Percentiles rank a stretch among this genome's conserved stretches.
Conservation (phyloP, 2,329 filamentous ascomycete species). For the Diplocarpon mali region DNA sequence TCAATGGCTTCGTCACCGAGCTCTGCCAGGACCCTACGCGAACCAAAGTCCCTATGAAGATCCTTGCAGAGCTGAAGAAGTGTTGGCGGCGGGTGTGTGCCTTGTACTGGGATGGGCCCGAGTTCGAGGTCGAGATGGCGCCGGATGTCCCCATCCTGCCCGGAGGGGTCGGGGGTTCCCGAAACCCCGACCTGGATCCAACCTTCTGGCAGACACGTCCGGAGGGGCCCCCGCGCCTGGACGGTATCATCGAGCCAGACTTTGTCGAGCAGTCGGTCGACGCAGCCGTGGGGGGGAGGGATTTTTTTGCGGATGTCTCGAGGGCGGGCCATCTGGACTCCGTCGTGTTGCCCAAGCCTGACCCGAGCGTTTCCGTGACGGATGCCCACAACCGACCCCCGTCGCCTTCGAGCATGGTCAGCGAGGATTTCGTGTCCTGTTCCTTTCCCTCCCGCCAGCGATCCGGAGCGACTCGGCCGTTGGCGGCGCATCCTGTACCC, state of each 20-base stretch:
- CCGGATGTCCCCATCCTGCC: constrained; percentile 60
- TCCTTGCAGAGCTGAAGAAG: constrained; percentile 87
- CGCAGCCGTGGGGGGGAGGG: constrained; percentile 23
- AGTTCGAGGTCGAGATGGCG: constrained; percentile 49
- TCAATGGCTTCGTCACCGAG: constrained; percentile 58
- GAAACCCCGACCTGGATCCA: constrained; percentile 44
- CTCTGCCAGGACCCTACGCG: constrained; percentile 34
- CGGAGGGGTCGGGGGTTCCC: constrained; percentile 58
- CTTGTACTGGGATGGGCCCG: constrained; percentile 72
- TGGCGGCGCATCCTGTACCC: constrained; percentile 46
- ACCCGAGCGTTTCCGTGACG: constrained; percentile 1
- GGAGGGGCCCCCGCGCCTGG: constrained; percentile 35
- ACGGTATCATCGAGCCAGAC: constrained; percentile 30
- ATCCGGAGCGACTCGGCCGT: constrained; percentile 32
- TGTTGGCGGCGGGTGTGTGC: constrained; percentile 91
- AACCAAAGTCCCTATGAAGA: constrained; percentile 59
- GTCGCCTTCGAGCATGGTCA: constrained; percentile 47
- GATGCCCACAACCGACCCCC: constrained; percentile 27
- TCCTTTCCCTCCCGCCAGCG: constrained; percentile 46
- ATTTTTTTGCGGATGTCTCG: constrained; percentile 37
- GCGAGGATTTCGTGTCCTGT: constrained; percentile 51
- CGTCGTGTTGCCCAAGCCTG: constrained; percentile 28
- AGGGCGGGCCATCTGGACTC: constrained; percentile 39
- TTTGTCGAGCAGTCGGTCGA: constrained; percentile 19
- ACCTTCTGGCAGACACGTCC: constrained; percentile 37